Base-by-base conservation (phyloP, 108 stramenopile genomes). In the Nannochloropsis gaditana region DNA sequence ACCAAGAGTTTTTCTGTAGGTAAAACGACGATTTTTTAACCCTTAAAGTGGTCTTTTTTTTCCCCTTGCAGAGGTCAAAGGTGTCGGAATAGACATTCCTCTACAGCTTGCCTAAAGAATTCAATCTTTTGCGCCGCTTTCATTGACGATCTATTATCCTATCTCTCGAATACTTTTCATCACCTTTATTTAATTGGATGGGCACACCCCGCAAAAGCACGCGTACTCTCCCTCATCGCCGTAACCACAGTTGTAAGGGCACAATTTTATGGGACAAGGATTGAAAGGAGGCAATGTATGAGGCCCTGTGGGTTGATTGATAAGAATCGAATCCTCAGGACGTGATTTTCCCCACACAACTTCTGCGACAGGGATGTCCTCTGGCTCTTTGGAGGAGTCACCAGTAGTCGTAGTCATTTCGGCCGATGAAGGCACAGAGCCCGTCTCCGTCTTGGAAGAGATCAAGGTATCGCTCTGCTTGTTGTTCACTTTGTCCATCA, bases 221-320 rank as follows among this genome's bases (percentile, higher is more conserved):
- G 59, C 15, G 59, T 73, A 73, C 2, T 73, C n/a, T 5, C 59
- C 59, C n/a, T 73, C 59, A n/a, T 73, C 59, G 59, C n/a, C 59
- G n/a, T 73, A 73, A 73, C n/a, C n/a, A 73, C 59, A 73, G 59
- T 73, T 73, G 59, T 73, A 73, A n/a, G 59, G n/a, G 59, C 59
- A 73, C n/a, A 19, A n/a, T 2, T 73, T 5, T 15, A n/a, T n/a
- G n/a, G 59, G 59, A n/a, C 59, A 73, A 19, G 59, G 59, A n/a
- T 73, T n/a, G 5, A 5, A 73, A 2, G 59, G 59, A n/a, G 5
- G 2, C 3, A n/a, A 19, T 15, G 19, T 73, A 5, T 73, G 2
- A 15, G 2, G 19, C 15, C 59, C 5, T 15, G 4, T 73, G 59
- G 3, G 2, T 73, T 73, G 19, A 2, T 73, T n/a, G 15, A 73